Conservation (phyloP, 768 basidiomycete species). For the Leucosporidium yakuticum region DNA sequence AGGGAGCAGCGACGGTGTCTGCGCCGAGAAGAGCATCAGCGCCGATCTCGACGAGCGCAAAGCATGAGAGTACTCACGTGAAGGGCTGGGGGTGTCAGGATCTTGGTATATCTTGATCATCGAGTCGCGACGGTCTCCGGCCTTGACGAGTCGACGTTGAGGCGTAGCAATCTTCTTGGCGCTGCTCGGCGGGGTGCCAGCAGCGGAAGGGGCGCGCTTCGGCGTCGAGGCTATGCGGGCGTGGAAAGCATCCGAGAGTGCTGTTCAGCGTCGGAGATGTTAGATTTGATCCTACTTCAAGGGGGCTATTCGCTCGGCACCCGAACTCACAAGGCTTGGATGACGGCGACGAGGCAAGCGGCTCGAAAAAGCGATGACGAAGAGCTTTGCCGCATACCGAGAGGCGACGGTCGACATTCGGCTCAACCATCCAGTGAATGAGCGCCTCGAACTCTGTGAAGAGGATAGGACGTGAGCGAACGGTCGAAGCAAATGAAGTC, state of each 20-base stretch:
- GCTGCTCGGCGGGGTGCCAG: conserved; percentile 1
- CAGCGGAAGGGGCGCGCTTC: neutral
- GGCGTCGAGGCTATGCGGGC: neutral
- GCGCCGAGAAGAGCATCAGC: no score
- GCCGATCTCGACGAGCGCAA: no score
- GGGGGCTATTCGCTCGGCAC: neutral
- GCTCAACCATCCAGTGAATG: conserved; percentile 34
- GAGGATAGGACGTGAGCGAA: neutral
- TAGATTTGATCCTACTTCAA: no score
- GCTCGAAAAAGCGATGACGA: conserved; percentile 33
- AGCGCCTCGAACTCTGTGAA: conserved; percentile 29
- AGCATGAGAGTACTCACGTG: neutral
- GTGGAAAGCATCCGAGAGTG: neutral
- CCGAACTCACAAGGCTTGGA: neutral
- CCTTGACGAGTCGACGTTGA: no score
- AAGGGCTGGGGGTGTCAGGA: neutral
- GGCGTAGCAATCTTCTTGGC: neutral
- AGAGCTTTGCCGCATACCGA: conserved; percentile 28
- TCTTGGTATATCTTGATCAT: neutral
- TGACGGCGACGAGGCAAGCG: neutral
- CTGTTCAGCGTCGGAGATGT: neutral
- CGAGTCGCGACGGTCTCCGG: no score
- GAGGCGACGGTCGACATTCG: conserved; percentile 13
- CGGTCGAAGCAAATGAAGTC: no score
- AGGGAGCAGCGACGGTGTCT: neutral